Base-by-base conservation (phyloP, 495 filamentous ascomycete species). In the Lepraria neglecta region DNA sequence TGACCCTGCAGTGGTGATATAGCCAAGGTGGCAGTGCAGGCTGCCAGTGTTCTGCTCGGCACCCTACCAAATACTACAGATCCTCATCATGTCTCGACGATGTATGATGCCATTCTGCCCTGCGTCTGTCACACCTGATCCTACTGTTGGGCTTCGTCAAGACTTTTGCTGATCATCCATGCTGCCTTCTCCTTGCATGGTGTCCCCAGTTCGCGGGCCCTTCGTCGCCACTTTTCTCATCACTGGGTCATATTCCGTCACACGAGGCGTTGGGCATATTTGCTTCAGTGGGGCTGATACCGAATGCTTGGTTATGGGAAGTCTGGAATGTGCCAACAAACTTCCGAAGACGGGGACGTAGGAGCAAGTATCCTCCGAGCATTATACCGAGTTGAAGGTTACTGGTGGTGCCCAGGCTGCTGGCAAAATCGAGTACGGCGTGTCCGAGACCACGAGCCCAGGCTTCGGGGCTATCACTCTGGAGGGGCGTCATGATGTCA, bases 301-400 rank as follows among this genome's bases (percentile, higher is more conserved):
- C 54, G 38, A 68, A 24, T 35, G 45, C 47, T 50, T 67, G 67
- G 59, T 80, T 79, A 64, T 81, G 69, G 40, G 70, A 70, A 65
- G 75, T 74, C 65, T 82, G 79, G 10, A 63, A 63, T 56, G 70
- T 71, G 21, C 68, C 73, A 31, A 73, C 77, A 30, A 77, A 62
- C 62, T 80, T 81, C 64, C 79, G 71, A 57, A 90, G 74, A 67
- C 84, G 87, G 0, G 86, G 85, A 4, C 87, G 80, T n/a, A 90
- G 61, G 17, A 90, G 72, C 61, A 82, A 46, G 73, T 89, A 89
- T 67, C 74, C 76, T 52, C 85, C 74, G 15, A 85, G 81, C 53
- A 86, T 76, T 59, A 80, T 74, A 60, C 86, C 71, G 30, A 89
- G 70, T 35, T 84, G 82, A 54, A 88, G 80, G 77, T 78, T 87